Evolutionary conservation across 148 eudicot species (phyloP).

Genomic region (Selenicereus undatus): DNA sequence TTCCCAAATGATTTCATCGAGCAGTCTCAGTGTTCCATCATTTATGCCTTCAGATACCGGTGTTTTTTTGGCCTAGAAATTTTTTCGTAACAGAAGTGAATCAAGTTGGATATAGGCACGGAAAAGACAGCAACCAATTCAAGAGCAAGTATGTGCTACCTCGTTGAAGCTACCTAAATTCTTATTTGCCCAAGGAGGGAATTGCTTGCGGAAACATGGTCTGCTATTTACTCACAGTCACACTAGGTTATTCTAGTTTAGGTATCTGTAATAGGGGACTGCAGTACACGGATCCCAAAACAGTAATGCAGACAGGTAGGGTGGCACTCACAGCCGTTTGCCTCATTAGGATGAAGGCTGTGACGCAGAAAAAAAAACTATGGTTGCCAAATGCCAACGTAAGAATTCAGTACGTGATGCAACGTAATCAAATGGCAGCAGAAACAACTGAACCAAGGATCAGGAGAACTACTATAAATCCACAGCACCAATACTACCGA

Average conservation of each 20-base stretch:
- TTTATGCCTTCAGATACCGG: slow-evolving; percentile 24
- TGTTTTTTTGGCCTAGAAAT: slow-evolving; percentile 49
- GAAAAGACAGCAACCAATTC: neutral
- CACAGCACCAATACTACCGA: neutral
- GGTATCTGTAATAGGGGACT: neutral
- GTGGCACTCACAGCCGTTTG: no score
- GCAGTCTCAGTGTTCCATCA: slow-evolving; percentile 23
- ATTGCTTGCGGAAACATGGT: no score
- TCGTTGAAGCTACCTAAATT: neutral
- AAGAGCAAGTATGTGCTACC: neutral
- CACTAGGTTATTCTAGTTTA: neutral
- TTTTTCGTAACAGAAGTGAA: neutral
- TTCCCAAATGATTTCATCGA: slow-evolving; percentile 58
- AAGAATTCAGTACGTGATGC: neutral
- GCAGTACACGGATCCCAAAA: neutral
- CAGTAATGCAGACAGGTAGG: neutral
- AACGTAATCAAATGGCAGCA: neutral
- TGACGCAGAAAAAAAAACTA: neutral
- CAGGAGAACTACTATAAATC: neutral
- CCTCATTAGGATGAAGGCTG: neutral
- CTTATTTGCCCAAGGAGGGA: neutral
- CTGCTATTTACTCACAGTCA: neutral
- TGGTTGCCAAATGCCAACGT: neutral
- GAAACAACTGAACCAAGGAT: neutral
- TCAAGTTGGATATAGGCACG: neutral